Percentiles rank a stretch among this genome's conserved stretches.
These are phyloP conservation scores for Fagopyrum homotropicum DNA, from an alignment of 148 eudicot species.

Conservation along the genomic window DNA sequence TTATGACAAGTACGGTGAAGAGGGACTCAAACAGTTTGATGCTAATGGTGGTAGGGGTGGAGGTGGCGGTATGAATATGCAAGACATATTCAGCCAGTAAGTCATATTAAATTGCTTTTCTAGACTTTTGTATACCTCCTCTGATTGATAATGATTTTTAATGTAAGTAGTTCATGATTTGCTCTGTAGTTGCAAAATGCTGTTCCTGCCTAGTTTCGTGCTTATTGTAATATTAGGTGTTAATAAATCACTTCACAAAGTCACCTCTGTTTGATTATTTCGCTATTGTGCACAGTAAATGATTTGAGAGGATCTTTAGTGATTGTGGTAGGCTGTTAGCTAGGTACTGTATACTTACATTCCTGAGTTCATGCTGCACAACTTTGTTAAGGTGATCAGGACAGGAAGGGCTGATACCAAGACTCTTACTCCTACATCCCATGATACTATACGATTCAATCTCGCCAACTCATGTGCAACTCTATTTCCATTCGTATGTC, in stretches of 20 bases:
- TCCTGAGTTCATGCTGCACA: neutral
- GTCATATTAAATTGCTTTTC: conserved; percentile 18
- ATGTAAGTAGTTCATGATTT: neutral
- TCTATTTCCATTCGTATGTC: neutral
- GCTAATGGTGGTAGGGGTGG: conserved; percentile 86
- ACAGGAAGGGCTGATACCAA: neutral
- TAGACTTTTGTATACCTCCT: neutral
- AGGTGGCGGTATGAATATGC: conserved; percentile 74
- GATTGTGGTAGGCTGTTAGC: neutral
- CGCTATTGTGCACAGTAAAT: neutral
- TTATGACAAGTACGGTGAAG: conserved; percentile 93
- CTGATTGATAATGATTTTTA: neutral
- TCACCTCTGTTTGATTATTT: neutral
- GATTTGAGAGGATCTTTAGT: neutral
- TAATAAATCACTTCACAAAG: neutral
- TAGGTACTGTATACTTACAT: neutral
- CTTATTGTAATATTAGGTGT: neutral
- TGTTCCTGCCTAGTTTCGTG: neutral
- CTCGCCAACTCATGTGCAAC: neutral
- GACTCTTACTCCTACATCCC: neutral
- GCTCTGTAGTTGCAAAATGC: neutral
- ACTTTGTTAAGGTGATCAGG: neutral
- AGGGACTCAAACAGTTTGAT: conserved; percentile 85
- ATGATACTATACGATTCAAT: neutral
- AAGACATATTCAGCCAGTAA: conserved; percentile 83